Base-by-base conservation (phyloP, 139 green algal genomes). In the Chlorella ohadii region DNA sequence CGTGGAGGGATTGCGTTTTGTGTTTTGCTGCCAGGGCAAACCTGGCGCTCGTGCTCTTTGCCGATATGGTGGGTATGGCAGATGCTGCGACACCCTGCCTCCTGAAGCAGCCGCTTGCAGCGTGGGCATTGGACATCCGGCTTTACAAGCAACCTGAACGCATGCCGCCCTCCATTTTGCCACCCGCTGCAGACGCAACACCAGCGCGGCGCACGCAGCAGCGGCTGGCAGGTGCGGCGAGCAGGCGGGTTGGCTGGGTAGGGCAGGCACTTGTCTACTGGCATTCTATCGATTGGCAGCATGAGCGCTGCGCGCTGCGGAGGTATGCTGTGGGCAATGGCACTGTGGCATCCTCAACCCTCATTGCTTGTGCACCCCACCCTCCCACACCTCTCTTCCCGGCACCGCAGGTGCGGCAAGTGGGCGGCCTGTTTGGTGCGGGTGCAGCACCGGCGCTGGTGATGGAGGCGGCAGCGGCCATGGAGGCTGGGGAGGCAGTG, bases 21-120 rank as follows among this genome's bases (percentile, higher is more conserved):
- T 31, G 2, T 67, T 1, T 13, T 31, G 19, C 23, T 33, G 61
- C 22, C n/a, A n/a, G n/a, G n/a, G 61, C 61, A 67, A 31, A 33
- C 61, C 23, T 67, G 7, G 93, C 93, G 4, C 90, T 98, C 44
- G 94, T 97, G 59, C 96, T 96, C 0, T 33, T 97, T 25, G 92
- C 91, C 31, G 95, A 98, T 84, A 63, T 93, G 87, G 94, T 96
- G 74, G 44, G 90, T 2, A 2, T 59, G 11, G 63, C 63, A 16
- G 16, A 9, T 31, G 28, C 13, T n/a, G n/a, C n/a, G n/a, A n/a
- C n/a, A n/a, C n/a, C n/a, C n/a, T n/a, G n/a, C n/a, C n/a, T n/a
- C n/a, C n/a, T n/a, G n/a, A n/a, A n/a, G n/a, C n/a, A n/a, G n/a
- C n/a, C n/a, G n/a, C n/a, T n/a, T n/a, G n/a, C n/a, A n/a, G n/a